phyloP scores from a whole-genome alignment of 1,139 yeast species.

The Sporopachydermia cereana region DNA sequence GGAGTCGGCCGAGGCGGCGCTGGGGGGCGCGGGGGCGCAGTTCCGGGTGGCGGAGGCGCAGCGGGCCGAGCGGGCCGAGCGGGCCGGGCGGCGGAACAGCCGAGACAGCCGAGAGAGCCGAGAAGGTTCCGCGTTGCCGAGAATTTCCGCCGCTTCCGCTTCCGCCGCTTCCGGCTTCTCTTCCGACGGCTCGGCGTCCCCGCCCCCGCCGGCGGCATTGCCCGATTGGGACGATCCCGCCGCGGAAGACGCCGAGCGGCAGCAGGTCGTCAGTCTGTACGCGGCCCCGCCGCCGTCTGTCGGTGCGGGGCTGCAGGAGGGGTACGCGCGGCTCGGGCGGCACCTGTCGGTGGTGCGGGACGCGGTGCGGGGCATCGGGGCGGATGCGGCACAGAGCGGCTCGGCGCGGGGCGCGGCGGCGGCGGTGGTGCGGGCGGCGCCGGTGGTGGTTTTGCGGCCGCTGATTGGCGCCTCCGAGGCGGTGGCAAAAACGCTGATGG shows the following conservation, averaged over 20 bases:
- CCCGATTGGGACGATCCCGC: conserved; percentile 5
- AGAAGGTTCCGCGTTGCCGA: neutral
- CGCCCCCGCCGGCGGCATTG: neutral
- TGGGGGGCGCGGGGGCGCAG: conserved; percentile 54
- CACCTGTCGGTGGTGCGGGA: conserved; percentile 57
- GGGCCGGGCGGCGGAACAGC: neutral
- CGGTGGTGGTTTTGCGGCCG: conserved; percentile 72
- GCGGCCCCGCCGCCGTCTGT: conserved; percentile 73
- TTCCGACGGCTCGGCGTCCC: conserved; percentile 9
- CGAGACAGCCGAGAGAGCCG: neutral
- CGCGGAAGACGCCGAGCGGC: conserved; percentile 24
- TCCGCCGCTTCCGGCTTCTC: conserved; percentile 6
- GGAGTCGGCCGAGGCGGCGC: conserved; percentile 66
- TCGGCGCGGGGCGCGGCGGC: conserved; percentile 56
- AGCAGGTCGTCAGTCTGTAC: conserved; percentile 56
- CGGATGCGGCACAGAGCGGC: conserved; percentile 44
- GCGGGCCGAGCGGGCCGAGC: neutral
- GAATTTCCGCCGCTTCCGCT: conserved; percentile 7
- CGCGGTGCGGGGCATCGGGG: conserved; percentile 47
- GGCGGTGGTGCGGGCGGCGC: conserved; percentile 67
- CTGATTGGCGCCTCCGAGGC: conserved; percentile 92
- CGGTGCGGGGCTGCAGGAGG: conserved; percentile 60
- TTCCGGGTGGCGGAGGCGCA: conserved; percentile 16
- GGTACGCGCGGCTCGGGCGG: conserved; percentile 60
- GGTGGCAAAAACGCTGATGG: conserved; percentile 68